A percentile compares a stretch with the other conserved stretches of the same genome.
Conservation (phyloP, 768 basidiomycete genomes). For the Russula compacta region DNA sequence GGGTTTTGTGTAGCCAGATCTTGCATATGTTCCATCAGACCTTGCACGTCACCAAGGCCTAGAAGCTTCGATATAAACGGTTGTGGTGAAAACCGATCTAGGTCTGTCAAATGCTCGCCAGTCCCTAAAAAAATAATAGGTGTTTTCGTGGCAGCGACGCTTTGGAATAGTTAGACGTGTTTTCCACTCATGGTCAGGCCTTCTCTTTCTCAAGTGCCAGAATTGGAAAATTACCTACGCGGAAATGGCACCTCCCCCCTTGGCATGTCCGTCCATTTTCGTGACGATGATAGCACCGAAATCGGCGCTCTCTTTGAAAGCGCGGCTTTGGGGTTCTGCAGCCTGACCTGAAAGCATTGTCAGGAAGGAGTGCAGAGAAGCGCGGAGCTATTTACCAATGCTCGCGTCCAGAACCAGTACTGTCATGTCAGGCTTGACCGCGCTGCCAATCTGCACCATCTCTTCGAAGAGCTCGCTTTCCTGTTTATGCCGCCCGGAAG, state of each 20-base stretch:
- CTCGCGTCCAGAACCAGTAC: constrained; percentile 93
- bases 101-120: constrained; percentile 95
- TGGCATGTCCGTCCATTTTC: constrained; percentile 99
- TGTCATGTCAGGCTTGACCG: constrained; percentile 95
- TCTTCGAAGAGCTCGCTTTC: constrained; percentile 95
- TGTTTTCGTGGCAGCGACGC: constrained; percentile 97
- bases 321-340: constrained; percentile 89
- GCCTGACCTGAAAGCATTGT: constrained; percentile 60
- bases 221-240: constrained; percentile 56
- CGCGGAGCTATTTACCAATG: constrained; percentile 49
- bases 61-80: constrained; percentile 96
- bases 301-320: constrained; percentile 96
- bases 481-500: constrained; percentile 94
- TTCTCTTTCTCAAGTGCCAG: too few relatives aligned
- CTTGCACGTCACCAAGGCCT: constrained; percentile 94
- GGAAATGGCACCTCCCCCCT: constrained; percentile 97
- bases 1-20: constrained; percentile 89
- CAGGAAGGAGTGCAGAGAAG: not conserved
- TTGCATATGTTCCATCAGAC: constrained; percentile 98
- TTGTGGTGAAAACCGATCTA: constrained; percentile 91
- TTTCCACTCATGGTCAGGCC: not conserved
- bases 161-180: constrained; percentile 26
- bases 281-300: constrained; percentile 99
- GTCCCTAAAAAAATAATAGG: constrained; percentile 98
- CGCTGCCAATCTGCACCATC: constrained; percentile 94